Conservation (phyloP, 2,329 filamentous ascomycete species). For the Colletotrichum sp. region DNA sequence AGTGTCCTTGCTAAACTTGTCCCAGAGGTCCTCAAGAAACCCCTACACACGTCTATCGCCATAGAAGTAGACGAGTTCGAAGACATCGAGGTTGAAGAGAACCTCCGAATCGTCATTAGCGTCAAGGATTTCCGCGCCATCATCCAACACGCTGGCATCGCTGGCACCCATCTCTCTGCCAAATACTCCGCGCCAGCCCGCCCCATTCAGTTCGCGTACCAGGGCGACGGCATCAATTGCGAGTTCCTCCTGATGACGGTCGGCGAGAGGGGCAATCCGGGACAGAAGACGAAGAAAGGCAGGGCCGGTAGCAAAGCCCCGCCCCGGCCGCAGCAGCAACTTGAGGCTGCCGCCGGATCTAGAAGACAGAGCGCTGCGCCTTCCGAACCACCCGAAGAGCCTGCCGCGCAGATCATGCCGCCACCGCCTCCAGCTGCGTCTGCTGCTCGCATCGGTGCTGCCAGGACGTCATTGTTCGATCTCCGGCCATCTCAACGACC, state of each 20-base stretch:
- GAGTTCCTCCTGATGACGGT: slow-evolving; percentile 86
- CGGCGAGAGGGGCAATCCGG: slow-evolving; percentile 63
- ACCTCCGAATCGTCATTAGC: slow-evolving; percentile 79
- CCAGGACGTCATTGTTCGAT: slow-evolving; percentile 37
- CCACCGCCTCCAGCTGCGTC: slow-evolving; percentile 31
- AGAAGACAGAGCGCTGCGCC: slow-evolving; percentile 47
- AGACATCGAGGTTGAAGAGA: slow-evolving; percentile 74
- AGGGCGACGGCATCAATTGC: slow-evolving; percentile 70
- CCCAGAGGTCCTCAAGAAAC: slow-evolving; percentile 77
- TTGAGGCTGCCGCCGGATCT: slow-evolving; percentile 48
- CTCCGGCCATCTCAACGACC: slow-evolving; percentile 59
- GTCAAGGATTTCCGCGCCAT: slow-evolving; percentile 86
- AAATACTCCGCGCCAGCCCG: slow-evolving; percentile 74
- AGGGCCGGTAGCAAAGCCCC: slow-evolving; percentile 41
- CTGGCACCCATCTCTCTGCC: slow-evolving; percentile 69
- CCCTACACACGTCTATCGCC: slow-evolving; percentile 79
- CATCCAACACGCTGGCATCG: slow-evolving; percentile 74
- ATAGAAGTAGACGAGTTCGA: slow-evolving; percentile 80
- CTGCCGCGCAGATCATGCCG: slow-evolving; percentile 28
- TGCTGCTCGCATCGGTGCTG: neutral
- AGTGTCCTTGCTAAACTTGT: slow-evolving; percentile 14
- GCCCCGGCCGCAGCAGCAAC: slow-evolving; percentile 40
- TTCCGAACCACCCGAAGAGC: slow-evolving; percentile 32
- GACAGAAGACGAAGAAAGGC: slow-evolving; percentile 51
- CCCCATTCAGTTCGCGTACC: slow-evolving; percentile 76